Evolutionary conservation across 2,329 filamentous ascomycete species (phyloP).

Genomic region (Penicillium thymicola): DNA sequence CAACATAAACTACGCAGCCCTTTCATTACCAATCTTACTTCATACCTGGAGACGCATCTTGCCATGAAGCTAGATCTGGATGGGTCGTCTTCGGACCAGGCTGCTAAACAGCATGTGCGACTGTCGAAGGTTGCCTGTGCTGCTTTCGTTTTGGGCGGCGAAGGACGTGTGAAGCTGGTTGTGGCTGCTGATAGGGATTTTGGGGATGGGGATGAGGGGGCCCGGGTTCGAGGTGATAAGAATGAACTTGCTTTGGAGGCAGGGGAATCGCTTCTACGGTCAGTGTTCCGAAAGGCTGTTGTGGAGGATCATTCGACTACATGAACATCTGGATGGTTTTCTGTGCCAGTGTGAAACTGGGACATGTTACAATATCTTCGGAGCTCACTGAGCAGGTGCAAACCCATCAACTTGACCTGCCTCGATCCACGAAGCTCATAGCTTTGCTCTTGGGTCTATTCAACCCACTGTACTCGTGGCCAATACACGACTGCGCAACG

Average conservation of each 20-base stretch:
- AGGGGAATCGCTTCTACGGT: constrained; percentile 32
- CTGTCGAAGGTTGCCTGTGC: constrained; percentile 39
- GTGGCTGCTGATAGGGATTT: constrained; percentile 21
- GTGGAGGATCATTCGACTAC: constrained; percentile 19
- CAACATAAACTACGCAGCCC: constrained; percentile 10
- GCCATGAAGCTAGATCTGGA: constrained; percentile 40
- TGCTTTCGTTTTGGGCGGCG: constrained; percentile 38
- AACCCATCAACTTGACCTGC: neutral
- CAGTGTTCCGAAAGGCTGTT: constrained; percentile 31
- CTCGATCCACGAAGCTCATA: neutral
- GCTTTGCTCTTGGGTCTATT: neutral
- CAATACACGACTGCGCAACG: neutral
- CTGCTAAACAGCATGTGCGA: constrained; percentile 28
- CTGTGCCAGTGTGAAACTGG: neutral
- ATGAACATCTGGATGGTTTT: neutral
- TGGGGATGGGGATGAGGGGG: constrained; percentile 11
- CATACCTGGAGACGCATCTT: constrained; percentile 38
- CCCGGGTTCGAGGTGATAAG: constrained; percentile 2
- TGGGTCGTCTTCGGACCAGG: constrained; percentile 7
- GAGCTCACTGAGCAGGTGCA: neutral
- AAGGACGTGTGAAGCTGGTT: constrained; percentile 41
- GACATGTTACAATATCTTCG: neutral
- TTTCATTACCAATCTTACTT: constrained; percentile 26
- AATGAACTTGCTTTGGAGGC: constrained; percentile 25
- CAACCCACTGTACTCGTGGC: neutral